Evolutionary conservation across 2,329 filamentous ascomycete species (phyloP).

Genomic region (Alternaria brassicicola): DNA sequence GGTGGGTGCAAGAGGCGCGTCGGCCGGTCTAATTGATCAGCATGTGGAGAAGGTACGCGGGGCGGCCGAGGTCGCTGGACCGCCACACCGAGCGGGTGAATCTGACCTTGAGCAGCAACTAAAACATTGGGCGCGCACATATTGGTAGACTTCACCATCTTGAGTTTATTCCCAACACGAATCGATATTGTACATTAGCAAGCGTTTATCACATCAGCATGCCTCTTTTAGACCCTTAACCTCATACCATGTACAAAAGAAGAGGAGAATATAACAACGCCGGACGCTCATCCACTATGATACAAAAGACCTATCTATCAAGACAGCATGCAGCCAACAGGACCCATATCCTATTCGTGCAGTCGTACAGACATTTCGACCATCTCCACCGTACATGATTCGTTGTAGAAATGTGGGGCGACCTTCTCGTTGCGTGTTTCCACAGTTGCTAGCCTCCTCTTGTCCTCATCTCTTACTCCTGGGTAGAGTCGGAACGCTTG

Average conservation of each 20-base stretch:
- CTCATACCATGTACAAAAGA: slow-evolving; percentile 24
- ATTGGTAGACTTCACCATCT: background rate
- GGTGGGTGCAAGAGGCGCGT: slow-evolving; percentile 8
- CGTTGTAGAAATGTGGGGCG: background rate
- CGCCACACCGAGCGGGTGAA: slow-evolving; percentile 12
- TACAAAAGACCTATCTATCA: slow-evolving; percentile 35
- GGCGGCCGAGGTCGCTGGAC: slow-evolving; percentile 25
- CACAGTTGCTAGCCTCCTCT: background rate
- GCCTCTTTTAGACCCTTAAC: slow-evolving; percentile 5
- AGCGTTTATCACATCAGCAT: slow-evolving; percentile 16
- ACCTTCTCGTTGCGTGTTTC: background rate
- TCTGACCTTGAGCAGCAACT: background rate
- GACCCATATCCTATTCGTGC: slow-evolving; percentile 18
- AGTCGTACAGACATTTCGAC: slow-evolving; percentile 11
- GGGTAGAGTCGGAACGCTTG: slow-evolving; percentile 23
- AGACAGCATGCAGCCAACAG: slow-evolving; percentile 32
- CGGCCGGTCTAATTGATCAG: slow-evolving; percentile 27
- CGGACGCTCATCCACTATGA: slow-evolving; percentile 37
- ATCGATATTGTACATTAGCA: background rate
- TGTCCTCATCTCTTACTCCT: slow-evolving; percentile 11
- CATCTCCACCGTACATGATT: background rate
- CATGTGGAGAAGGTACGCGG: slow-evolving; percentile 24
- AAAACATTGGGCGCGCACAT: background rate
- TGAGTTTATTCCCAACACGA: background rate
- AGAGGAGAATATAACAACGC: slow-evolving; percentile 36